Base-by-base conservation (phyloP, 75 land plant species). In the Larix kaempferi region DNA sequence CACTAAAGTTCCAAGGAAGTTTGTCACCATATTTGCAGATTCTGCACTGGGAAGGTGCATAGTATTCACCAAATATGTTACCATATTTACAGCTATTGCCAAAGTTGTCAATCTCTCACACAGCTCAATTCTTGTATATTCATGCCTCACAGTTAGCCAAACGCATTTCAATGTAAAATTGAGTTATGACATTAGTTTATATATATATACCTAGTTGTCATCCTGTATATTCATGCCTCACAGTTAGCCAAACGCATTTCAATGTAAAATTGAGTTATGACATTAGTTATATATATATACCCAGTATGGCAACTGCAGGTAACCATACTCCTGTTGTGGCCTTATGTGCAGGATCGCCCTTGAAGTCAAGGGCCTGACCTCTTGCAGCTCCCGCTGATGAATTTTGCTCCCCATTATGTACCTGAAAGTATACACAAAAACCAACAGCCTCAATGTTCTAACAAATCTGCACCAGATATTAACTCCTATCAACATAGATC, bases 1-100 rank as follows among this genome's bases (percentile, higher is more conserved):
- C 56, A 91, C 92, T 76, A 93, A 91, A 13, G 91, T 88, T 63
- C 98, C 98, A 13, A 88, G 82, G 91, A 95, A 95, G 54, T 89
- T 95, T 23, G 89, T 92, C 58, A 91, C 98, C 78, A 85, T 89
- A 49, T 81, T 91, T 13, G 95, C 79, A 37, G 98, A 93, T 49
- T 78, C 33, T 29, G 88, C 80, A 74, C 83, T 92, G 4, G 79
- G 73, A 56, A 85, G 86, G 79, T 86, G 67, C 73, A 95, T 88
- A 29, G 80, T 83, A 12, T 57, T 59, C 57, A 81, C 87, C 73
- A 95, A 74, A 77, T 88, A 95, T 39, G 58, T 92, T 39, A 92
- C 91, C 27, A 94, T 71, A 77, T 92, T 94, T 56, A 90, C 86
- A 37, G 86, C 94, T n/a, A 94, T 90, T 25, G 92, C 94, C 76